Evolutionary conservation across 768 basidiomycete genomes (phyloP).

Genomic region (Leccinum variicolor): DNA sequence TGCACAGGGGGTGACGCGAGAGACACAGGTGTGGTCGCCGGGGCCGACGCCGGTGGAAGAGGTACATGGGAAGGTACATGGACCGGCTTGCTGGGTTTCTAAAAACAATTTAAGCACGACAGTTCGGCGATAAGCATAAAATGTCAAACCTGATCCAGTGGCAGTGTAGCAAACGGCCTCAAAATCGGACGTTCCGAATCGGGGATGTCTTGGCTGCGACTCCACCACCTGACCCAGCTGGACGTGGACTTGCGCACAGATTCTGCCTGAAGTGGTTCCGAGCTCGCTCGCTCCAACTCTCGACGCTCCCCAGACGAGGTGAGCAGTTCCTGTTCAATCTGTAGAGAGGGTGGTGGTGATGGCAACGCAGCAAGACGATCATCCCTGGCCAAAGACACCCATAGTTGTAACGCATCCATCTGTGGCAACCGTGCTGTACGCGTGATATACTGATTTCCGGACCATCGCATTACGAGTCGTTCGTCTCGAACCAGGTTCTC

Average conservation of each 20-base stretch:
- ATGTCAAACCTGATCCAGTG: constrained; percentile 21
- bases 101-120: constrained; percentile 2
- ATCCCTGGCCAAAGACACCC: constrained; percentile 39
- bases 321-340: constrained; percentile 29
- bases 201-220: constrained; percentile 46
- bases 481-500: constrained; percentile 57
- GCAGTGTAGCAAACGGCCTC: constrained; percentile 23
- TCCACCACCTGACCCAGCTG: constrained; percentile 89
- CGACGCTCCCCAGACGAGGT: constrained; percentile 19
- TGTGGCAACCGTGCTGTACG: constrained; percentile 71
- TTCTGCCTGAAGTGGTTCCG: constrained; percentile 36
- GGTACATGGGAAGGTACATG: constrained; percentile 2
- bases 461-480: constrained; percentile 73
- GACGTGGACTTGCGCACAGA: constrained; percentile 43
- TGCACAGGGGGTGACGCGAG: constrained; percentile 21
- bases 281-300: constrained; percentile 34
- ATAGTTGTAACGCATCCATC: constrained; percentile 67
- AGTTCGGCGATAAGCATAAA: neutral
- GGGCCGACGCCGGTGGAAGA: constrained; percentile 39
- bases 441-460: constrained; percentile 72
- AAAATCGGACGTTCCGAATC: constrained; percentile 20
- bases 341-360: constrained; percentile 2
- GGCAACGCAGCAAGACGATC: constrained; percentile 18
- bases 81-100: constrained; percentile 12
- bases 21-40: constrained; percentile 42